Conservation (phyloP, 108 stramenopile genomes). For the Stephanodiscus minutulus region DNA sequence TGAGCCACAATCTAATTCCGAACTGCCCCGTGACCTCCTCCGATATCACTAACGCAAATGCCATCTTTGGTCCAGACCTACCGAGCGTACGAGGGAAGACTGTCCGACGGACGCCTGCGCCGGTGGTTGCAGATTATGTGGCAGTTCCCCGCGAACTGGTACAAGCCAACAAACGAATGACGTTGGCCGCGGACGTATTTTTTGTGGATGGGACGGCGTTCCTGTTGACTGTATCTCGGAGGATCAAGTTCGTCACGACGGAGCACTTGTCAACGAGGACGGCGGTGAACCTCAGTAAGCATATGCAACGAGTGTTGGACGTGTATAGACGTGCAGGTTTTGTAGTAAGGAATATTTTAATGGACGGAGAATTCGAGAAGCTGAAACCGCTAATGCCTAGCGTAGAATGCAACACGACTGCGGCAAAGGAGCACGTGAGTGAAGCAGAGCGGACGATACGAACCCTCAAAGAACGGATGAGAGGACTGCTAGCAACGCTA, state of each 20-base stretch:
- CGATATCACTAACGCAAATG: constrained; percentile 16
- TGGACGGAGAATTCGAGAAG: constrained; percentile 5
- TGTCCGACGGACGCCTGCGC: constrained; percentile 13
- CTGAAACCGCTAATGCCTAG: constrained; percentile 1
- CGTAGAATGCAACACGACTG: too few species aligned
- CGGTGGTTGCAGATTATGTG: constrained; percentile 20
- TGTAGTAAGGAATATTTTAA: not conserved
- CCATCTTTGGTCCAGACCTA: constrained; percentile 26
- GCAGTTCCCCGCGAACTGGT: constrained; percentile 28
- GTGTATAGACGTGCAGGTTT: not conserved
- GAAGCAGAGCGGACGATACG: constrained; percentile 1
- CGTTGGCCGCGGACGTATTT: constrained; percentile 17
- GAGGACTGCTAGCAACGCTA: constrained; percentile 18
- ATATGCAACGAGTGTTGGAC: not conserved
- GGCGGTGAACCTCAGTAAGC: constrained; percentile 9
- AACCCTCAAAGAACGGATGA: constrained; percentile 18
- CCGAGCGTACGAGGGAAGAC: constrained; percentile 14
- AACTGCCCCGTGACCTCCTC: constrained; percentile 14
- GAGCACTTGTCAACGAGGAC: constrained; percentile 20
- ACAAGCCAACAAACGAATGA: constrained; percentile 17
- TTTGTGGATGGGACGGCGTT: too few species aligned
- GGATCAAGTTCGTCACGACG: constrained; percentile 14
- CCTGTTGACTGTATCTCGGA: constrained; percentile 30
- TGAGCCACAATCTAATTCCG: not conserved
- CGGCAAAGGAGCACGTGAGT: too few species aligned